These are phyloP conservation scores for Croton setiger DNA, from an alignment of 441 rosid species.

Conservation along the genomic window DNA sequence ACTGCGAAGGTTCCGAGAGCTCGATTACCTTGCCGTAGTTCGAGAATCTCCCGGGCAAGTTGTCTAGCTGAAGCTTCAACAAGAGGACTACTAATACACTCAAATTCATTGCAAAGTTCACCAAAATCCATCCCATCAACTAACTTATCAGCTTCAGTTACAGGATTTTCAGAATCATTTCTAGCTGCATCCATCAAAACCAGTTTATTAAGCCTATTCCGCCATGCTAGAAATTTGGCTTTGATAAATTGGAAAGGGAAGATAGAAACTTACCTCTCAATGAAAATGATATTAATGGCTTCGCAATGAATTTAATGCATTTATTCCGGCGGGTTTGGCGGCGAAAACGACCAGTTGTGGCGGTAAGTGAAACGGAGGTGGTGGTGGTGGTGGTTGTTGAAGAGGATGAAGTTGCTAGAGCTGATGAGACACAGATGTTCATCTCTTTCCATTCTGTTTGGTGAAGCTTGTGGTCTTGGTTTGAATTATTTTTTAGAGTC, in stretches of 20 bases:
- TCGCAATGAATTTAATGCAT: constrained; percentile 13
- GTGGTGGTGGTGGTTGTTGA: not conserved
- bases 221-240: not conserved
- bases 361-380: constrained; percentile 18
- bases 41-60: constrained; percentile 72
- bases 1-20: constrained; percentile 70
- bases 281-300: constrained; percentile 12
- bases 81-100: constrained; percentile 81
- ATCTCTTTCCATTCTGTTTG: constrained; percentile 43
- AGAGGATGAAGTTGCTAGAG: constrained; percentile 26
- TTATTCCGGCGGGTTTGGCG: constrained; percentile 10
- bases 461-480: constrained; percentile 14
- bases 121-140: constrained; percentile 83
- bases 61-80: constrained; percentile 89
- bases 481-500: constrained; percentile 11
- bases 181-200: constrained; percentile 32
- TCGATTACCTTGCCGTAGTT: constrained; percentile 69
- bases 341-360: constrained; percentile 14
- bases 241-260: not conserved
- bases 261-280: constrained; percentile 32
- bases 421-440: constrained; percentile 32
- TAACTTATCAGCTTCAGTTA: constrained; percentile 45
- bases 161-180: constrained; percentile 37
- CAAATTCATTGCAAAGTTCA: constrained; percentile 81
- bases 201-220: not conserved